Percentiles rank a stretch among this genome's conserved stretches.
These are phyloP conservation scores for Colletotrichum simmondsii DNA, from an alignment of 2,329 filamentous ascomycete species.

Conservation along the genomic window DNA sequence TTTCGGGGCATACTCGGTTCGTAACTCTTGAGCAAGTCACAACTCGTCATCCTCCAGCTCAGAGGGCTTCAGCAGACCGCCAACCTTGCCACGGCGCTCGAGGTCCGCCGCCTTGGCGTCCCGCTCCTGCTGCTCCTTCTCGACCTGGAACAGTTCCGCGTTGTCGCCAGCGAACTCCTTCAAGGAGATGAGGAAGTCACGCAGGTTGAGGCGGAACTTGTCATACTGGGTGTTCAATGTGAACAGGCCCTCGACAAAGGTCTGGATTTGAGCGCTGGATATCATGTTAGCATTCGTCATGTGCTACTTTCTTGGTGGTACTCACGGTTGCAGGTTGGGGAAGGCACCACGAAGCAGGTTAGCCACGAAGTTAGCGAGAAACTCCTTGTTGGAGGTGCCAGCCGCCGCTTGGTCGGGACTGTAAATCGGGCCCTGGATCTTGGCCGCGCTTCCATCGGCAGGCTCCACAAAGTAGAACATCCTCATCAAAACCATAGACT, in stretches of 20 bases:
- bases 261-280: constrained; percentile 81
- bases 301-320: constrained; percentile 37
- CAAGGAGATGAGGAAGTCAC: constrained; percentile 96
- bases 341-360: constrained; percentile 90
- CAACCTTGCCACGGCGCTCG: constrained; percentile 93
- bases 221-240: constrained; percentile 87
- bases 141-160: constrained; percentile 90
- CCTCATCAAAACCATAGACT: constrained; percentile 90
- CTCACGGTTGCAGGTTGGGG: constrained; percentile 89
- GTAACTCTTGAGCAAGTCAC: constrained; percentile 81
- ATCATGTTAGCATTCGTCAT: constrained; percentile 45
- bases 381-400: constrained; percentile 91
- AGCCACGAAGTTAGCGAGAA: constrained; percentile 87
- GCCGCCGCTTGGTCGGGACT: constrained; percentile 81
- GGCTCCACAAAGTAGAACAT: constrained; percentile 96
- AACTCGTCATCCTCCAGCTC: constrained; percentile 92
- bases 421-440: constrained; percentile 94
- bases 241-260: constrained; percentile 92
- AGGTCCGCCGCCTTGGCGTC: constrained; percentile 89
- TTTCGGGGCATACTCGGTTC: constrained; percentile 66
- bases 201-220: constrained; percentile 94
- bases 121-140: constrained; percentile 91
- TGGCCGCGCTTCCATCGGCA: constrained; percentile 74
- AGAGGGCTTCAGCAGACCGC: constrained; percentile 95
- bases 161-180: constrained; percentile 98